Percentiles rank a stretch among this genome's conserved stretches.
phyloP scores from a whole-genome alignment of 768 basidiomycete genomes.

The Lactifluus pinguis region DNA sequence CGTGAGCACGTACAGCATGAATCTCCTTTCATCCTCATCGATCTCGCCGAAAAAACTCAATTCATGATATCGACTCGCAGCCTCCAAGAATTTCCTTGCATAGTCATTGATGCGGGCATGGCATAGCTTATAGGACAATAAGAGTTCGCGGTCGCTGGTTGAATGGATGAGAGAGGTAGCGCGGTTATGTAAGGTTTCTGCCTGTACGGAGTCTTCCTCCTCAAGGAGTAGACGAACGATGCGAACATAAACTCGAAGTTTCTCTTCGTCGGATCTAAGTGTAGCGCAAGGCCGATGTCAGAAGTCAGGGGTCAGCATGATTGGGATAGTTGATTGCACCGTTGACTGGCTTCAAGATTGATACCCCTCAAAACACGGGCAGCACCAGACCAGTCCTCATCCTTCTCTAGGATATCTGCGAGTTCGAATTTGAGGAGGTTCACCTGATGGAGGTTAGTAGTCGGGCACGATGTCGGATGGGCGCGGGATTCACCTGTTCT shows the following conservation, averaged over 20 bases:
- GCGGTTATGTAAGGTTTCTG: slow-evolving; percentile 97
- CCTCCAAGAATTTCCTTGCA: slow-evolving; percentile 86
- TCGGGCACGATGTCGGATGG: background rate
- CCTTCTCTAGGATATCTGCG: slow-evolving; percentile 80
- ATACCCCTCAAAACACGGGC: slow-evolving; percentile 89
- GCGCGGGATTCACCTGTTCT: slow-evolving; percentile 63
- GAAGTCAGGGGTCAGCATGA: background rate
- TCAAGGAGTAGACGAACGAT: slow-evolving; percentile 92
- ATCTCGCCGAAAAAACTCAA: slow-evolving; percentile 85
- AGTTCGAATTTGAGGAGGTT: slow-evolving; percentile 79
- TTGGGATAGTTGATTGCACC: slow-evolving; percentile 39
- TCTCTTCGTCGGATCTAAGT: slow-evolving; percentile 57
- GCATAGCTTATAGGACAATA: slow-evolving; percentile 81
- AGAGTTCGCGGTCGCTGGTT: slow-evolving; percentile 66
- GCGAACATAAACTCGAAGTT: slow-evolving; percentile 83
- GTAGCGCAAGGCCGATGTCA: background rate
- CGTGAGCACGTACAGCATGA: slow-evolving; percentile 65
- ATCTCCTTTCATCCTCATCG: slow-evolving; percentile 85
- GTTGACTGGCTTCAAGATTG: slow-evolving; percentile 80
- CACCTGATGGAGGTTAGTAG: slow-evolving; percentile 40
- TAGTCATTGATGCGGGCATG: slow-evolving; percentile 95
- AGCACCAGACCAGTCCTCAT: slow-evolving; percentile 92
- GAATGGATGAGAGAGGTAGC: slow-evolving; percentile 85
- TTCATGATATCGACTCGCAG: slow-evolving; percentile 90
- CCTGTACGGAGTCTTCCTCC: slow-evolving; percentile 93